Base-by-base conservation (phyloP, 2,329 filamentous ascomycete species). In the Hypoxylon sp. region DNA sequence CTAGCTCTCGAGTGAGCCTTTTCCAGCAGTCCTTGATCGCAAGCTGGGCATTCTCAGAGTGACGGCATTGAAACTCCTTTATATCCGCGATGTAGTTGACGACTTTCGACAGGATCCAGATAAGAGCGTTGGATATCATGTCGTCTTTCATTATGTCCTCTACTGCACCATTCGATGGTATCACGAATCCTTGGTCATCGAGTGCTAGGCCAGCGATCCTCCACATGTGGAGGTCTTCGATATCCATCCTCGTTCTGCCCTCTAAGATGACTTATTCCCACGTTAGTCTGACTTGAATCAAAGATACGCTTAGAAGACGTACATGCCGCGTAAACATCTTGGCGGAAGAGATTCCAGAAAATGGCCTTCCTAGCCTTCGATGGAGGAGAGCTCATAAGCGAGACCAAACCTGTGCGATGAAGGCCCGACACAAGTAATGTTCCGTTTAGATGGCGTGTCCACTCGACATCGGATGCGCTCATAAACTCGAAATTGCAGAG, bases 121-220 rank as follows among this genome's bases (percentile, higher is more conserved):
- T 41, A 41, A 41, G 38, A 41, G 38, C 38, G 38, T 41, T 41
- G n/a, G 38, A 41, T 41, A 41, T 41, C 38, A 41, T 41, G n/a
- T 41, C 38, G n/a, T 41, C 38, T 19, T 41, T 41, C 38, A 41
- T 41, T 19, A 41, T 19, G 38, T 19, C 38, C 38, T 19, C 38
- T 19, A 2, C 38, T 19, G 38, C 38, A 41, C 38, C n/a, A 19
- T 41, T 41, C n/a, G 38, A 41, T 41, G 38, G 38, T 41, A 41
- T 13, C 19, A 41, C 38, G 5, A 41, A 41, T 19, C 38, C 38
- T 41, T 41, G 38, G n/a, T 41, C 38, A 19, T 41, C 38, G 5
- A 41, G 38, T 19, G 38, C n/a, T 41, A 41, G n/a, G n/a, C 38
- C 38, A 19, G 38, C 38, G 5, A n/a, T n/a, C 38, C 38, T 41